Base-by-base conservation (phyloP, 148 eudicot genomes). In the Fagopyrum homotropicum region DNA sequence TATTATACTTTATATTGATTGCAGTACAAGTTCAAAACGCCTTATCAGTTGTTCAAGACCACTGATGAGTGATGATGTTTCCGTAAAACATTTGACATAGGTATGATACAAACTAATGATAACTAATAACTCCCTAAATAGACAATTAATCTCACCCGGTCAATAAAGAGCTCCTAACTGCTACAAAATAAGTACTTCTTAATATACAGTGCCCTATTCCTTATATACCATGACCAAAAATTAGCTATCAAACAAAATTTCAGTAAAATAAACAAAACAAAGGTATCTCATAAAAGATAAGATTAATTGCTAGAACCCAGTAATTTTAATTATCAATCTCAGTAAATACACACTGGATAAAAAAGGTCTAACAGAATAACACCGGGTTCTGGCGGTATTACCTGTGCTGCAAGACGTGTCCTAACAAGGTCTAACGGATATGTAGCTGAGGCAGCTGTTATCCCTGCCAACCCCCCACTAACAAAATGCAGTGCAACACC, bases 401-500 rank as follows among this genome's bases (percentile, higher is more conserved):
- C 93, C 93, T 89, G 93, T 45, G 89, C 93, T 29, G 93, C 83
- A 73, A 89, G 86, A 57, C 93, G 88, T 22, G 93, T 89, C 81
- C 93, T 82, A 60, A 89, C 83, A 77, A 89, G 90, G 75, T 89
- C 93, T 80, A 89, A 75, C 2, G 93, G 93, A 77, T 89, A 89
- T 16, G 90, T 82, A 68, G 89, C 87, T 51, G 86, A 77, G 50
- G 98, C 98, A 50, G 98, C 87, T 61, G 98, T 90, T 76, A 93
- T 82, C 45, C 98, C 98, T 19, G 98, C 89, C 75, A 90, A 80
- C 29, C 98, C 98, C 80, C 98, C 98, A 75, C 89, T 85, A 29
- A 85, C 84, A 79, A 93, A 88, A 46, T 86, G 93, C 72, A 93
- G 82, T 54, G 81, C 80, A 68, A 78, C 75, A 74, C 86, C 85